These are phyloP conservation scores for Rhamnella rubrinervis DNA, from an alignment of 331 rosid genomes.

Conservation along the genomic window DNA sequence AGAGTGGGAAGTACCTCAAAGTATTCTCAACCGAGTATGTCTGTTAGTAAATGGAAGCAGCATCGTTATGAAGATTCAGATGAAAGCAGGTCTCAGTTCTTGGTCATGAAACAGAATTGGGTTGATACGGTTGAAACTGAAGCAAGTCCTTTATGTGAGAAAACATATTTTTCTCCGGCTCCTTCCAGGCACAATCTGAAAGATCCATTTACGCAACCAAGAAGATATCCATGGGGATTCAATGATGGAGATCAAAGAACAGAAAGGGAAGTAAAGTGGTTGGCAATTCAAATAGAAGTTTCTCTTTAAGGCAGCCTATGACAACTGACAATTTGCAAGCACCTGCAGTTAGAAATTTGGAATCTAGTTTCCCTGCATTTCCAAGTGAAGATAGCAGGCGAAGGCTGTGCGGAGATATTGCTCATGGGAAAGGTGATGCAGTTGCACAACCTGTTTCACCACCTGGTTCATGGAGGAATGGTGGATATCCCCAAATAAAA, in stretches of 20 bases:
- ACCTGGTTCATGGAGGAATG: not conserved
- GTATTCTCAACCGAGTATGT: conserved; percentile 23
- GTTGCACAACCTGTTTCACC: conserved; percentile 10
- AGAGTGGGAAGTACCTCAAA: conserved; percentile 26
- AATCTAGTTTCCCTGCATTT: conserved; percentile 2
- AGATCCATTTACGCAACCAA: conserved; percentile 50
- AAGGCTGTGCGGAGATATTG: not conserved
- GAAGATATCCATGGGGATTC: conserved; percentile 54
- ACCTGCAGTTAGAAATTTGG: conserved; percentile 15
- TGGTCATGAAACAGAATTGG: conserved; percentile 32
- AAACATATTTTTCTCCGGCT: conserved; percentile 40
- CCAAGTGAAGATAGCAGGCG: conserved; percentile 5
- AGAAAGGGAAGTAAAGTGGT: conserved; percentile 28
- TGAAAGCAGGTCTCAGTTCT: conserved; percentile 25
- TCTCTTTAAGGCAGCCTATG: conserved; percentile 24
- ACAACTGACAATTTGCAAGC: conserved; percentile 11
- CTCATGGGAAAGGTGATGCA: conserved; percentile 3
- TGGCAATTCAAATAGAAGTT: conserved; percentile 40
- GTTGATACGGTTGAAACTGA: conserved; percentile 27
- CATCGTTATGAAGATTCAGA: conserved; percentile 16
- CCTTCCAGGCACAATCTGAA: conserved; percentile 28
- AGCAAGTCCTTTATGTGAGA: conserved; percentile 31
- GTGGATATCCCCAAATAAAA: not conserved
- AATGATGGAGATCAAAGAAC: conserved; percentile 33
- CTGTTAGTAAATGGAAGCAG: conserved; percentile 26